Evolutionary conservation across 495 filamentous ascomycete genomes (phyloP), one percentile per base, ranked within the genome.

Genomic region (Bathelium albidoporum): DNA sequence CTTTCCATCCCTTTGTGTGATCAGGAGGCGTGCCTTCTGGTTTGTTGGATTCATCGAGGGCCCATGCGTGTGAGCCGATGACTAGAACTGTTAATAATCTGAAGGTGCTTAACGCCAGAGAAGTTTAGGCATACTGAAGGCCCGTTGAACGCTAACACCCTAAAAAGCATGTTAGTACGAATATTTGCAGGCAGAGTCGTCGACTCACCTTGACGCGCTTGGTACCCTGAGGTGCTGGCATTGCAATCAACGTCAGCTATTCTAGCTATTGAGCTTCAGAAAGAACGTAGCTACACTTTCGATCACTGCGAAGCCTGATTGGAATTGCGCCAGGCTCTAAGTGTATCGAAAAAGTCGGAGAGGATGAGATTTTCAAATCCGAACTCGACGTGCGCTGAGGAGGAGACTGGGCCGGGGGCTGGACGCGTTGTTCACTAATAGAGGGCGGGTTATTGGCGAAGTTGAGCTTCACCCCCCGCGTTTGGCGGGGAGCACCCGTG

Each of bases 1-100:
- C 88, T 66, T 87, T 87, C 93, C 93, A 98, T 69, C 87, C 86
- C 76, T 96, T 95, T 32, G 93, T 97, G 79, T 98, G 94, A 75
- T 96, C 91, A 7, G 78, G 66, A 41, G 82, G 80, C 1, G 65
- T 55, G 60, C 34, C 36, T 44, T 58, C 41, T 11, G 28, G 32
- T 22, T 43, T 32, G 26, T 55, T 58, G 5, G 32, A 32, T 22
- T 32, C 44, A 22, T 55, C 43, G 5, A 63, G 61, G n/a, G 31
- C 29, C 61, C 61, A 63, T 32, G 61, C 61, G n/a, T 63, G 29
- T 14, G 61, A 63, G 44, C 61, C 61, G 28, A 63, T 58, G 31
- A 63, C 49, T 55, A 34, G 12, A 24, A 34, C 3, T n/a, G 31
- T 32, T 36, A 59, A 12, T 29, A 31, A 20, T 9, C 2, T 16